Evolutionary conservation across 2,329 filamentous ascomycete species (phyloP).

Genomic region (Dactylellina sp.): DNA sequence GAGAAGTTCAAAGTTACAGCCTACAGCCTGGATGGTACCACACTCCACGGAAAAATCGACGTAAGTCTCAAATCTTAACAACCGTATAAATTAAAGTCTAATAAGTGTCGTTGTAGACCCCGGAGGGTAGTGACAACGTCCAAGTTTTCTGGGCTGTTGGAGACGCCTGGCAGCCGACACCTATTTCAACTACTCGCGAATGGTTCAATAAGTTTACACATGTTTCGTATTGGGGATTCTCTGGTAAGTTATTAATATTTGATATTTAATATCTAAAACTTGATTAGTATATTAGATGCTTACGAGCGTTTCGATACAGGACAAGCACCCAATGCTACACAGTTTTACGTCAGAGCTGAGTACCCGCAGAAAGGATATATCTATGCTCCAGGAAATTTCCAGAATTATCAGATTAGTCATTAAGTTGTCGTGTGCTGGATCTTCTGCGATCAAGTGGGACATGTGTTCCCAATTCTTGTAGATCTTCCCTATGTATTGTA

Average conservation of each 20-base stretch:
- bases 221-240: slow-evolving; percentile 14
- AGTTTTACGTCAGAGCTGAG: slow-evolving; percentile 18
- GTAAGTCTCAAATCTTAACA: slow-evolving; percentile 3
- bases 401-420: slow-evolving; percentile 24
- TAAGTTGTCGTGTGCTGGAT: neutral
- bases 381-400: slow-evolving; percentile 28
- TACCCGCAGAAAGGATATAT: neutral
- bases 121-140: slow-evolving; percentile 12
- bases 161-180: slow-evolving; percentile 8
- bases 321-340: slow-evolving; percentile 11
- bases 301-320: slow-evolving; percentile 3
- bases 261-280: neutral
- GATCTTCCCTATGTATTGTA: too few relatives aligned
- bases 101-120: slow-evolving; percentile 11
- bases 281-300: neutral
- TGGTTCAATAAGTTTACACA: slow-evolving; percentile 23
- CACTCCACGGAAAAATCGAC: slow-evolving; percentile 17
- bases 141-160: slow-evolving; percentile 22
- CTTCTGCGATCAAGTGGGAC: too few relatives aligned
- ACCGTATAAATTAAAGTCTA: neutral
- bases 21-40: slow-evolving; percentile 1
- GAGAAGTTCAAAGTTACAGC: slow-evolving; percentile 8
- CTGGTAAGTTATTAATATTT: neutral
- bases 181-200: neutral
- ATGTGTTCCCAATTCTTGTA: too few relatives aligned